A percentile compares a stretch with the other conserved stretches of the same genome.
These are phyloP conservation scores for Moniliella sp. DNA, from an alignment of 1,284 basidiomycete species.

Conservation along the genomic window DNA sequence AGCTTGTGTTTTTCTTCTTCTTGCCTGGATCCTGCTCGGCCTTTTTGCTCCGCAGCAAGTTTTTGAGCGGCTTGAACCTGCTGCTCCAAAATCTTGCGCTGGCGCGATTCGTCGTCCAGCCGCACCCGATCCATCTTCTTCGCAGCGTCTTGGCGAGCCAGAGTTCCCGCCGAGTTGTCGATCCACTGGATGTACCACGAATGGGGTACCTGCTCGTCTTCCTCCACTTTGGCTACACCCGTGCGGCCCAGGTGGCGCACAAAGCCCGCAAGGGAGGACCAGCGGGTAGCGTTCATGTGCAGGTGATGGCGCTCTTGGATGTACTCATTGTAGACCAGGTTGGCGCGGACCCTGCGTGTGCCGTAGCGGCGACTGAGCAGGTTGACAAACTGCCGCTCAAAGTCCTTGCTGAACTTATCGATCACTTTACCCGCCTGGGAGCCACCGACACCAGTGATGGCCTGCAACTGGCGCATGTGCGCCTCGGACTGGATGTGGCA, in stretches of 20 bases:
- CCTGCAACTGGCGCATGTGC: slow-evolving; percentile 84
- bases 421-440: slow-evolving; percentile 78
- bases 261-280: slow-evolving; percentile 89
- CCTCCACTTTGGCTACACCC: slow-evolving; percentile 76
- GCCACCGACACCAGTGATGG: slow-evolving; percentile 44
- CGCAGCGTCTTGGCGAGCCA: slow-evolving; percentile 70
- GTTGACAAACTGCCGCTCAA: slow-evolving; percentile 74
- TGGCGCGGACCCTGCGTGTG: slow-evolving; percentile 41
- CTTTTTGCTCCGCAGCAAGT: not conserved
- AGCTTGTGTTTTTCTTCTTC: not conserved
- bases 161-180: slow-evolving; percentile 75
- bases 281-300: slow-evolving; percentile 95
- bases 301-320: slow-evolving; percentile 82
- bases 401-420: slow-evolving; percentile 63
- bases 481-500: slow-evolving; percentile 57
- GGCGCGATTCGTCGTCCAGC: slow-evolving; percentile 78
- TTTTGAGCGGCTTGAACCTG: slow-evolving; percentile 46
- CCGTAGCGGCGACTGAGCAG: slow-evolving; percentile 49
- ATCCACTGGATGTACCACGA: slow-evolving; percentile 94
- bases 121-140: slow-evolving; percentile 79
- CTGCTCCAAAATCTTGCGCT: slow-evolving; percentile 67
- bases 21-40: not conserved
- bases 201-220: slow-evolving; percentile 56
- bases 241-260: slow-evolving; percentile 67
- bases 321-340: slow-evolving; percentile 91